phyloP scores from a whole-genome alignment of 148 eudicot species.

The Drosera capensis region DNA sequence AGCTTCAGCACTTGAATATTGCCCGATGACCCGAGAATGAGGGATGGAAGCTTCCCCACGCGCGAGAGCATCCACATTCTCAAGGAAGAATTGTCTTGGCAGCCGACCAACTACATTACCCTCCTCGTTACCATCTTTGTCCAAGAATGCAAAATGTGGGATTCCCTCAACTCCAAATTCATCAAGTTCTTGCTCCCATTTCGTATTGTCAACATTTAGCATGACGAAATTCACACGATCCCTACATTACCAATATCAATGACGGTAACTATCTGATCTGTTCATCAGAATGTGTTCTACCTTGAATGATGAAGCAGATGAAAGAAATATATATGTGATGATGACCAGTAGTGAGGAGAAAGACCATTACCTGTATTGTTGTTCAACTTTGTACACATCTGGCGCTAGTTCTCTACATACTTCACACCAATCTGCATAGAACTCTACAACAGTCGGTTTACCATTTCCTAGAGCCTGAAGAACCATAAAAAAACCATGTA shows the following conservation, averaged over 20 bases:
- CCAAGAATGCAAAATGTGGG: slow-evolving; percentile 96
- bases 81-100: slow-evolving; percentile 49
- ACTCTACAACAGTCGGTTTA: slow-evolving; percentile 97
- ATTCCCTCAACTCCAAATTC: slow-evolving; percentile 98
- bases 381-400: slow-evolving; percentile 86
- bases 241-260: slow-evolving; percentile 20
- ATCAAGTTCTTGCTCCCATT: slow-evolving; percentile 97
- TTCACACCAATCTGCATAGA: slow-evolving; percentile 99
- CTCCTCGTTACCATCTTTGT: slow-evolving; percentile 75
- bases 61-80: slow-evolving; percentile 83
- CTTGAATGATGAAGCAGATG: neutral
- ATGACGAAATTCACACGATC: slow-evolving; percentile 89
- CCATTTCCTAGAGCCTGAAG: slow-evolving; percentile 79
- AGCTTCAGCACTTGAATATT: slow-evolving; percentile 62
- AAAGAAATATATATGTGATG: neutral
- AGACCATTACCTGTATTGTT: slow-evolving; percentile 56
- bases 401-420: slow-evolving; percentile 93
- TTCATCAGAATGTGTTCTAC: neutral
- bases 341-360: neutral
- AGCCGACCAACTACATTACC: slow-evolving; percentile 91
- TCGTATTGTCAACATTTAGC: slow-evolving; percentile 96
- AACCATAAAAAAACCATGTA: slow-evolving; percentile 1
- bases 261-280: neutral
- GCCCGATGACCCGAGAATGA: slow-evolving; percentile 86
- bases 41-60: slow-evolving; percentile 61